These are phyloP conservation scores for Trichosporon inkin DNA, from an alignment of 1,284 basidiomycete species.

Conservation along the genomic window DNA sequence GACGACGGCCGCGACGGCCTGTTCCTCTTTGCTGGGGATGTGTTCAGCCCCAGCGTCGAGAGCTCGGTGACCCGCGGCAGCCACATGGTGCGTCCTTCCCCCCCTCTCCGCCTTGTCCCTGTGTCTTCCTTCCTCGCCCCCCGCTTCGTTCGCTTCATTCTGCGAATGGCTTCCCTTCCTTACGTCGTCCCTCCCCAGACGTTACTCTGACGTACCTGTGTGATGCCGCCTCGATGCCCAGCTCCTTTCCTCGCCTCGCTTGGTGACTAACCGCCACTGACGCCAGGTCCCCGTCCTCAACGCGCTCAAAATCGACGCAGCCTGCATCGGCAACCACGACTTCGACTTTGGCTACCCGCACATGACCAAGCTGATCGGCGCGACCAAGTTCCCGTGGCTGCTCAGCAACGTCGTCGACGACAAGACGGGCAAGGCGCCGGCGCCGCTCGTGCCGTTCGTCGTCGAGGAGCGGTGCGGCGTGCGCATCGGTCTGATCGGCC, in stretches of 20 bases:
- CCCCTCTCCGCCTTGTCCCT: too few species aligned
- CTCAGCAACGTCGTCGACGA: constrained; percentile 70
- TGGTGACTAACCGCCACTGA: constrained; percentile 9
- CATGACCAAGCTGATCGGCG: constrained; percentile 65
- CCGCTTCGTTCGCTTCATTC: too few species aligned
- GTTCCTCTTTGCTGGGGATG: constrained; percentile 80
- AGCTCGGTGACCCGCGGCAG: constrained; percentile 82
- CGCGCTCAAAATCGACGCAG: constrained; percentile 43
- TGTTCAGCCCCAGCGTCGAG: constrained; percentile 80
- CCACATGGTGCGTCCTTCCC: constrained; percentile 64
- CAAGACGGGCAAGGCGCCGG: constrained; percentile 59
- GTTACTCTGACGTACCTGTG: too few species aligned
- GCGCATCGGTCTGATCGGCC: constrained; percentile 70
- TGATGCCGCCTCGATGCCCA: too few species aligned
- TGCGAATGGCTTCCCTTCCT: too few species aligned
- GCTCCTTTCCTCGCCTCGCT: too few species aligned
- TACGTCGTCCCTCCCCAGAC: too few species aligned
- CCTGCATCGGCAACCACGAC: constrained; percentile 65
- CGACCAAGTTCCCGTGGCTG: constrained; percentile 68
- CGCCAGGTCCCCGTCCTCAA: constrained; percentile 72
- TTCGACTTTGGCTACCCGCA: constrained; percentile 80
- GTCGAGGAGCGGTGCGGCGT: constrained; percentile 65
- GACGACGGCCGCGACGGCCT: constrained; percentile 62
- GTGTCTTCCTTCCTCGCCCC: too few species aligned
- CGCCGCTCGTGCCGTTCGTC: constrained; percentile 58